Evolutionary conservation across 345 rosid genomes (phyloP).

Genomic region (Citrus trifoliata): DNA sequence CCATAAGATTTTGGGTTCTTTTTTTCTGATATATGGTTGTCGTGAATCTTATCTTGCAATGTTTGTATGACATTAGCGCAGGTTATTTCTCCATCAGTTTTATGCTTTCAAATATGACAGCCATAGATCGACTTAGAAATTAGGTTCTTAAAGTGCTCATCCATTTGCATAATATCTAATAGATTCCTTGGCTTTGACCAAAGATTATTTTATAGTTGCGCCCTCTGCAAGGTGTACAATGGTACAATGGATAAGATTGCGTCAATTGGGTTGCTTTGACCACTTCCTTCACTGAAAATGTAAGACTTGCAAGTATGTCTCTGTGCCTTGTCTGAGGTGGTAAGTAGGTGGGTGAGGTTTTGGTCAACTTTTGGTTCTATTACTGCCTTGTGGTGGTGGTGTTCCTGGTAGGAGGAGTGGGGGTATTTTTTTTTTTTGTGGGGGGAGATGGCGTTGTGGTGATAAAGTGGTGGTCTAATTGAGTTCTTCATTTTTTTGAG

Average conservation of each 20-base stretch:
- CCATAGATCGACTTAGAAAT: background rate
- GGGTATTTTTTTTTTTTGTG: background rate
- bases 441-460: background rate
- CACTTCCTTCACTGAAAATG: background rate
- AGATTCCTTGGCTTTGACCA: background rate
- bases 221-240: background rate
- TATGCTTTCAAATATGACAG: background rate
- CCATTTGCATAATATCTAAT: background rate
- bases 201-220: background rate
- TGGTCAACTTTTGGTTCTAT: background rate
- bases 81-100: background rate
- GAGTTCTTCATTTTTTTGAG: background rate
- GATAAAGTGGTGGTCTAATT: background rate
- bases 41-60: background rate
- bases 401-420: background rate
- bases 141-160: background rate
- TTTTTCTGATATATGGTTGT: background rate
- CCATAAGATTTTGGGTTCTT: background rate
- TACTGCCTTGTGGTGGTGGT: background rate
- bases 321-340: background rate
- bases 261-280: background rate
- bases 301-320: background rate
- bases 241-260: conserved; percentile 4
- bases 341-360: background rate
- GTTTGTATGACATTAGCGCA: background rate